These are phyloP conservation scores for Tolypocladium endophyticum DNA, from an alignment of 2,329 filamentous ascomycete genomes.

Conservation along the genomic window DNA sequence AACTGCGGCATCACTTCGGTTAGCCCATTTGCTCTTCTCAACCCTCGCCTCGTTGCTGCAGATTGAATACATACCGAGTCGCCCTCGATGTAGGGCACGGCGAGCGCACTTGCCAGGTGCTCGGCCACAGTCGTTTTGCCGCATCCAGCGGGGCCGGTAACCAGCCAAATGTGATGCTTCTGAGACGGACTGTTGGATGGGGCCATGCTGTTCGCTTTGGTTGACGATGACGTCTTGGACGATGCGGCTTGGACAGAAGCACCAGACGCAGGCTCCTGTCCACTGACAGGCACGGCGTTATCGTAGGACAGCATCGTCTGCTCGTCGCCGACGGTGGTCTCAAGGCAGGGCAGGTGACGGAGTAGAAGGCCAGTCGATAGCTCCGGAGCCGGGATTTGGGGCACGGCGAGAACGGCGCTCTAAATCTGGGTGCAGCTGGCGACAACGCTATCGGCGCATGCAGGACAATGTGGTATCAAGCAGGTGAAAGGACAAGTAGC, in stretches of 20 bases:
- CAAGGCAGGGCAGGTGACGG: not conserved
- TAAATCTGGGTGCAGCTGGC: not conserved
- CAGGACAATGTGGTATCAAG: not conserved
- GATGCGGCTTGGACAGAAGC: not conserved
- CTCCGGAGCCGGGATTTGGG: not conserved
- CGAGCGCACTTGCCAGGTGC: slow-evolving; percentile 49
- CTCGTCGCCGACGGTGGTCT: not conserved
- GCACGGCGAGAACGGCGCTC: not conserved
- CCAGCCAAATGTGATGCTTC: slow-evolving; percentile 63
- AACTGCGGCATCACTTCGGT: slow-evolving; percentile 36
- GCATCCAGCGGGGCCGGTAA: slow-evolving; percentile 69
- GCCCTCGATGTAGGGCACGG: slow-evolving; percentile 64
- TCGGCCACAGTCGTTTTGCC: slow-evolving; percentile 69
- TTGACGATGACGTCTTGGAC: slow-evolving; percentile 9
- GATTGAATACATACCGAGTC: slow-evolving; percentile 49
- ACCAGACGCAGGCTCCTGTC: slow-evolving; percentile 20
- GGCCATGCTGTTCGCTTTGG: slow-evolving; percentile 17
- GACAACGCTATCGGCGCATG: not conserved
- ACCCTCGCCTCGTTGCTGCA: not conserved
- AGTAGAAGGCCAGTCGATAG: not conserved
- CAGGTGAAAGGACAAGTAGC: not conserved
- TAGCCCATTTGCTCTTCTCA: not conserved
- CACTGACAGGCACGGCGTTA: slow-evolving; percentile 32
- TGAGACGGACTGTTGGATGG: slow-evolving; percentile 9
- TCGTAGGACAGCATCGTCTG: slow-evolving; percentile 41